phyloP scores from a whole-genome alignment of 1,139 yeast species.

The Casaregolazyma suthepensis region DNA sequence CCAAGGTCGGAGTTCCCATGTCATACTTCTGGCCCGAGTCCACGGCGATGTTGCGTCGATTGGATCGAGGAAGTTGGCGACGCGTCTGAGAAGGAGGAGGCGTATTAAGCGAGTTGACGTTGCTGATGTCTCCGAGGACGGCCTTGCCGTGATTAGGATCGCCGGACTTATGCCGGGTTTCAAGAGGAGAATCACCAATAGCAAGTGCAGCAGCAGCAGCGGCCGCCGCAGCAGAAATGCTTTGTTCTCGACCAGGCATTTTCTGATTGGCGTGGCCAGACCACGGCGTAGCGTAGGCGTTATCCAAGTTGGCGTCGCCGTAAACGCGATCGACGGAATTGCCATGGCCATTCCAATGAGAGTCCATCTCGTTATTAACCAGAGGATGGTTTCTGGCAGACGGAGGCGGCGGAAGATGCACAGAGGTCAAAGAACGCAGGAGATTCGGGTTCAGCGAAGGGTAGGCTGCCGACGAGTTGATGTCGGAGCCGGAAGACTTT shows the following conservation, averaged over 20 bases:
- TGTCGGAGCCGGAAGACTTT: slow-evolving; percentile 2
- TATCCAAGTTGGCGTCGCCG: neutral
- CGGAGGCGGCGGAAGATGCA: slow-evolving; percentile 42
- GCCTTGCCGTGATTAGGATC: neutral
- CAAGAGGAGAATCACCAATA: slow-evolving; percentile 7
- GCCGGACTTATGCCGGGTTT: neutral
- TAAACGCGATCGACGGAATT: slow-evolving; percentile 2
- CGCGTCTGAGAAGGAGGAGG: slow-evolving; percentile 19
- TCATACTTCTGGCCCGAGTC: slow-evolving; percentile 9
- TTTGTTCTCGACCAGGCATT: neutral
- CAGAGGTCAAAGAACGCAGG: slow-evolving; percentile 39
- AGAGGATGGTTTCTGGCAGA: slow-evolving; percentile 24
- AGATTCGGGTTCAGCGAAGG: slow-evolving; percentile 35
- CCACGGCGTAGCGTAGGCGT: slow-evolving; percentile 12
- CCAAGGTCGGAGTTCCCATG: slow-evolving; percentile 22
- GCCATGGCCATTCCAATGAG: slow-evolving; percentile 8
- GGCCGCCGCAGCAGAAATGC: slow-evolving; percentile 5
- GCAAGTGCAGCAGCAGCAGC: slow-evolving; percentile 8
- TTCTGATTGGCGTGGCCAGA: slow-evolving; percentile 1
- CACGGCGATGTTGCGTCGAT: slow-evolving; percentile 1
- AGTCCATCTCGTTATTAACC: neutral
- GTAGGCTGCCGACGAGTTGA: slow-evolving; percentile 8
- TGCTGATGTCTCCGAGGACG: slow-evolving; percentile 9
- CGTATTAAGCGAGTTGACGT: slow-evolving; percentile 12
- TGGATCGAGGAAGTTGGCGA: neutral